Base-by-base conservation (phyloP, 257 asterid species). In the Dorcoceras hygrometricum region DNA sequence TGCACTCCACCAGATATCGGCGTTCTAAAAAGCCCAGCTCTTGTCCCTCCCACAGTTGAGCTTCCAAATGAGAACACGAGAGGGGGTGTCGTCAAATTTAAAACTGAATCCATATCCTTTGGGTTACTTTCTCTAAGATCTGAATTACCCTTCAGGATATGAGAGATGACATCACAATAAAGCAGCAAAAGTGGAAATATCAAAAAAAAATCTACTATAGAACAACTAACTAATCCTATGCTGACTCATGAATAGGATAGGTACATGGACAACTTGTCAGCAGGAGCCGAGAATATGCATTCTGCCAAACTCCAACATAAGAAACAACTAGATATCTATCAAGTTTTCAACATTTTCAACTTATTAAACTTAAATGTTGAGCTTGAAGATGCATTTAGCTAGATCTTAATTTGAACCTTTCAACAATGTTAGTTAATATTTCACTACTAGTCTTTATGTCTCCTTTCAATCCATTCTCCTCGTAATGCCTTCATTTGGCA, bases 1-100 rank as follows among this genome's bases (percentile, higher is more conserved):
- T 94, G 99, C 43, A 94, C 97, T 39, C 99, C 99, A 54, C 99
- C 97, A 39, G 99, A 90, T 77, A 94, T 94, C 56, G 99, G 99
- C 12, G 97, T 89, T 69, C 99, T 83, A 66, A 88, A 94, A 79
- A 94, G 99, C 59, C 97, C 99, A 59, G 97, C 87, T 71, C 99
- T 80, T 51, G 99, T 80, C 32, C 92, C 87, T 57, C 95, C 97
- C 29, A 85, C 88, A 14, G 75, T 68, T 2, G 78, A 64, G 81
- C 76, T 81, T 68, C 84, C 83, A 76, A 74, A 68, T 19, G 93
- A 62, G 68, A 71, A 78, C 75, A 59, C 25, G 60, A 53, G 84
- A 55, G 85, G 82, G 26, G 85, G 82, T 67, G 81, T 51, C 71
- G 68, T 34, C 66, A 68, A 63, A 69, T 86, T 80, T 46, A 76